A percentile compares a stretch with the other conserved stretches of the same genome.
These are phyloP conservation scores for Collybia mongolica DNA, from an alignment of 768 basidiomycete species.

Conservation along the genomic window DNA sequence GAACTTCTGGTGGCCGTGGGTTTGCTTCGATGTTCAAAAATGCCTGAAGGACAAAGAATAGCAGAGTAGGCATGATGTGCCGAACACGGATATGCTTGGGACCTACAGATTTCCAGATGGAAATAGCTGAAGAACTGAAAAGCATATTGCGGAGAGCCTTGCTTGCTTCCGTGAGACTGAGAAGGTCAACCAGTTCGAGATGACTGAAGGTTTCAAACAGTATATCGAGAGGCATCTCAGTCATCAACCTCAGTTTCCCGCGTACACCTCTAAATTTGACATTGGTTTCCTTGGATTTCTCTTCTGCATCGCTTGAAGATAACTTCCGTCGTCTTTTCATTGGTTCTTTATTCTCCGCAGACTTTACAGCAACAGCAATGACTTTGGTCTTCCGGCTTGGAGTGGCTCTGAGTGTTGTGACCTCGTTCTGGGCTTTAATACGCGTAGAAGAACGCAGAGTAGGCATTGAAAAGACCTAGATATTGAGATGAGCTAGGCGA, in stretches of 20 bases:
- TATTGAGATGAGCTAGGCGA: too few species aligned
- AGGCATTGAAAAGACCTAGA: too few species aligned
- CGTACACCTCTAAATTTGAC: slow-evolving; percentile 3
- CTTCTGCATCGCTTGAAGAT: too few species aligned
- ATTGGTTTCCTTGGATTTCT: too few species aligned
- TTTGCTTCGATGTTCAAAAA: slow-evolving; percentile 16
- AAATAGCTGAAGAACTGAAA: slow-evolving; percentile 15
- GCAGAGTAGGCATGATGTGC: not conserved
- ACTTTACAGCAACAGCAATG: too few species aligned
- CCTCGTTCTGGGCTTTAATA: too few species aligned
- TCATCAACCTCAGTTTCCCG: slow-evolving; percentile 24
- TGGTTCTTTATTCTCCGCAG: too few species aligned
- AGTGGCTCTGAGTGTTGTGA: too few species aligned
- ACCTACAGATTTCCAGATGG: slow-evolving; percentile 32
- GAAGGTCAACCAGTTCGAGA: slow-evolving; percentile 37
- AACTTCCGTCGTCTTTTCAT: too few species aligned
- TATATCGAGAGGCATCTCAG: slow-evolving; percentile 33
- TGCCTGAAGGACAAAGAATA: slow-evolving; percentile 11
- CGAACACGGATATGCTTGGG: not conserved
- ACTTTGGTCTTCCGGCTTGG: too few species aligned
- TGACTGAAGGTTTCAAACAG: slow-evolving; percentile 37
- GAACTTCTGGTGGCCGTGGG: slow-evolving; percentile 21
- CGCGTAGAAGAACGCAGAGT: too few species aligned
- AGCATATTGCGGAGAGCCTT: slow-evolving; percentile 33
- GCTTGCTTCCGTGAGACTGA: slow-evolving; percentile 36